Base-by-base conservation (phyloP, 176 grass and related monocot species). In the Oryza rufipogon region DNA sequence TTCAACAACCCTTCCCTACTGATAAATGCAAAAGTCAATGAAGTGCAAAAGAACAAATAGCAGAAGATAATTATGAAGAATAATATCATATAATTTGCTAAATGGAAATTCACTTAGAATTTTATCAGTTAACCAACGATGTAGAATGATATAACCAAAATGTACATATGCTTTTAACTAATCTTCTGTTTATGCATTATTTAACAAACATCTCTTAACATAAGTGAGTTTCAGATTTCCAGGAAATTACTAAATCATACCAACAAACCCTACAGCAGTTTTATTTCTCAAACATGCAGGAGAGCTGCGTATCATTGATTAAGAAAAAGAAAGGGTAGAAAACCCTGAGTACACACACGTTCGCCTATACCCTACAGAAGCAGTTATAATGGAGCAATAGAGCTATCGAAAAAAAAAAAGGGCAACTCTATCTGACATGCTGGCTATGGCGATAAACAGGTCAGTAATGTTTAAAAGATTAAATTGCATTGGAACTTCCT, bases 1-100 rank as follows among this genome's bases (percentile, higher is more conserved):
- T 70, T 91, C 90, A 58, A 88, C 71, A 63, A 91, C 81, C 70
- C 90, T 80, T 81, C 90, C 90, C 90, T 91, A 68, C 49, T 54
- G 11, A 70, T 54, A 66, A 64, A 83, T 52, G 17, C 17, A 65
- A 54, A 73, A 70, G 22, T 12, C 15, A 83, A n/a, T 17, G 34
- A 19, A 20, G 32, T 12, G 25, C 32, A 34, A 65, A 33, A 48
- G 13, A 64, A 78, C 23, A 66, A 22, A 22, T 22, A 22, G 20
- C 56, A 61, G 7, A 9, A 10, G 56, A n/a, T 20, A 61, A 22
- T 10, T 17, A 56, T 54, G 52, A 69, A 69, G 33, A 20, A 33
- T 36, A 8, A 19, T 68, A 33, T 5, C 26, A 13, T 65, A 52
- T 68, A 45, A 34, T 6, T 38, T 10, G 52, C 15, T 23, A 49